Evolutionary conservation across 768 basidiomycete species (phyloP).

Genomic region (Lactarius indigo): DNA sequence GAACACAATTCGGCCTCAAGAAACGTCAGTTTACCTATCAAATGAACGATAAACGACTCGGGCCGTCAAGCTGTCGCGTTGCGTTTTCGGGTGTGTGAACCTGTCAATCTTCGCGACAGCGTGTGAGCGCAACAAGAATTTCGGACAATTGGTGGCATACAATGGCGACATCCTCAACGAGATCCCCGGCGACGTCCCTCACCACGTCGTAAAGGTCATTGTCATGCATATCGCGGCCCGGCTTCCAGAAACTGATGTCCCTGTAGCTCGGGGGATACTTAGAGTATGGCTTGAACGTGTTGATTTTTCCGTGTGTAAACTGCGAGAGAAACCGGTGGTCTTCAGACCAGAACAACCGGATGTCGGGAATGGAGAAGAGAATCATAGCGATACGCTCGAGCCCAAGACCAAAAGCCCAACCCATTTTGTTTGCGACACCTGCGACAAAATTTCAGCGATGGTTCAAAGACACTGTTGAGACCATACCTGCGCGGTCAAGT

Average conservation of each 20-base stretch:
- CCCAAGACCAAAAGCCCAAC: conserved; percentile 98
- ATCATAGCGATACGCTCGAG: conserved; percentile 98
- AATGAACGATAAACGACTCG: conserved; percentile 94
- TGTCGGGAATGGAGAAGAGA: conserved; percentile 94
- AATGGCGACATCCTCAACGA: conserved; percentile 86
- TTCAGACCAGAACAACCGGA: conserved; percentile 94
- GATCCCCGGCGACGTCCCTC: conserved; percentile 85
- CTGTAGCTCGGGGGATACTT: conserved; percentile 92
- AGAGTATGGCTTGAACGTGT: conserved; percentile 85
- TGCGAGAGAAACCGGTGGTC: conserved; percentile 87
- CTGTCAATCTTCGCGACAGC: conserved; percentile 70
- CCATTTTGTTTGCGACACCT: conserved; percentile 81
- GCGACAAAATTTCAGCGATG: not conserved
- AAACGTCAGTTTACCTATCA: conserved; percentile 63
- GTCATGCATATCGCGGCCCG: conserved; percentile 64
- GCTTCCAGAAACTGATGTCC: conserved; percentile 93
- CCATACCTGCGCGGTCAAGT: conserved; percentile 78
- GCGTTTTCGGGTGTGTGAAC: conserved; percentile 87
- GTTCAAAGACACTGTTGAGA: conserved; percentile 21
- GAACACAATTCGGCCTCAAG: not conserved
- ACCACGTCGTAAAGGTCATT: conserved; percentile 98
- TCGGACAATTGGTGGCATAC: conserved; percentile 41
- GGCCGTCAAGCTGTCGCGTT: conserved; percentile 77
- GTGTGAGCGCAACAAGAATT: conserved; percentile 1
- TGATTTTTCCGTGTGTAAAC: conserved; percentile 73